Conservation (phyloP, 768 basidiomycete species). For the Collybia mongolica region DNA sequence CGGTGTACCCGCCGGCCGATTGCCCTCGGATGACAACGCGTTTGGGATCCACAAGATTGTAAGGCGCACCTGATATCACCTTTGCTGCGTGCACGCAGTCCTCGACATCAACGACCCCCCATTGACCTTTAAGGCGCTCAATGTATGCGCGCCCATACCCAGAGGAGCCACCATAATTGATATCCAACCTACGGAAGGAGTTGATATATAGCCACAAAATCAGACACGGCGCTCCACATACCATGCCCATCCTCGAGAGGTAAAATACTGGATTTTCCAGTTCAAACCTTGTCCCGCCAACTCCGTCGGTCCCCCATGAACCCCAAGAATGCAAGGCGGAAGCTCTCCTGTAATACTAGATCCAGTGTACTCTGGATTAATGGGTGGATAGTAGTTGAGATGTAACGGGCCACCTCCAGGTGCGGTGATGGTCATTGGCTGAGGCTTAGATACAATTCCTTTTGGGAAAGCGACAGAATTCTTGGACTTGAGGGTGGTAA, state of each 20-base stretch:
- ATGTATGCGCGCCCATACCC: constrained; percentile 73
- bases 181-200: constrained; percentile 52
- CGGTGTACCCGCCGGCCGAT: constrained; percentile 74
- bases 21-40: constrained; percentile 71
- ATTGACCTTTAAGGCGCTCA: constrained; percentile 57
- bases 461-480: constrained; percentile 20
- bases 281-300: constrained; percentile 43
- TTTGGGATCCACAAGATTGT: constrained; percentile 58
- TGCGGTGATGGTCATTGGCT: constrained; percentile 41
- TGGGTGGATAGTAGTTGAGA: constrained; percentile 66
- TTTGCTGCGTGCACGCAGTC: constrained; percentile 63
- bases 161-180: constrained; percentile 76
- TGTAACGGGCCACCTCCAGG: constrained; percentile 44
- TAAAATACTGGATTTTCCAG: constrained; percentile 64
- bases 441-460: constrained; percentile 45
- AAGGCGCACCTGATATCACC: constrained; percentile 40
- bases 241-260: constrained; percentile 75
- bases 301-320: constrained; percentile 74
- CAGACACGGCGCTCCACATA: constrained; percentile 22
- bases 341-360: constrained; percentile 46
- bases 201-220: neutral
- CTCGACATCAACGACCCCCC: constrained; percentile 74
- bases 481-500: constrained; percentile 16
- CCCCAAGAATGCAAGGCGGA: constrained; percentile 65
- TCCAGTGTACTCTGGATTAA: constrained; percentile 58